phyloP scores from a whole-genome alignment of 1,139 yeast genomes.

The Candida sojae region DNA sequence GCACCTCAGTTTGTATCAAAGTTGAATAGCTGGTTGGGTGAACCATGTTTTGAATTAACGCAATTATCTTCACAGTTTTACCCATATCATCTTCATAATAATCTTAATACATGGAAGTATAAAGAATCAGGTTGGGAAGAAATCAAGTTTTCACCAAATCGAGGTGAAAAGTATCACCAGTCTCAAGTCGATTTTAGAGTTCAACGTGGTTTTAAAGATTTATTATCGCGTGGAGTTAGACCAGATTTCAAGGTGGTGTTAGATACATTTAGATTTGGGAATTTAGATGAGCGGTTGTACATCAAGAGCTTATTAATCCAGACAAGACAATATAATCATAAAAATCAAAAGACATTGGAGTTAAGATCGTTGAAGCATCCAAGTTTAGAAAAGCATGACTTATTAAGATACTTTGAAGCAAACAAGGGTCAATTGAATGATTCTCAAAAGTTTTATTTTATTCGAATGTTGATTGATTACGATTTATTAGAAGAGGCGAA shows the following conservation, averaged over 20 bases:
- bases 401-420: constrained; percentile 17
- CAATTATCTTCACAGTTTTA: constrained; percentile 30
- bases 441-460: constrained; percentile 32
- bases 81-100: constrained; percentile 27
- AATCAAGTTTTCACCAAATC: constrained; percentile 7
- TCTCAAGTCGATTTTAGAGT: constrained; percentile 36
- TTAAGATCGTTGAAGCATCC: constrained; percentile 23
- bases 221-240: constrained; percentile 34
- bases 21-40: constrained; percentile 28
- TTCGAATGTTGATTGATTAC: constrained; percentile 33
- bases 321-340: constrained; percentile 19
- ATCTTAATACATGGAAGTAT: constrained; percentile 16
- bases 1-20: constrained; percentile 25
- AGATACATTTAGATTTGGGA: constrained; percentile 25
- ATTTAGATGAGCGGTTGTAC: constrained; percentile 9
- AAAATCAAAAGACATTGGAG: constrained; percentile 20
- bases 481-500: constrained; percentile 26
- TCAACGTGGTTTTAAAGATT: constrained; percentile 34
- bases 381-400: constrained; percentile 18
- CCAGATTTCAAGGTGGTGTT: constrained; percentile 36
- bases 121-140: constrained; percentile 17
- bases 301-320: constrained; percentile 22
- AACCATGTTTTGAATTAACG: constrained; percentile 19
- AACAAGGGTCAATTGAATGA: constrained; percentile 20
- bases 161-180: neutral